Evolutionary conservation across 495 filamentous ascomycete genomes (phyloP).

Genomic region (Aspergillus mulundensis): DNA sequence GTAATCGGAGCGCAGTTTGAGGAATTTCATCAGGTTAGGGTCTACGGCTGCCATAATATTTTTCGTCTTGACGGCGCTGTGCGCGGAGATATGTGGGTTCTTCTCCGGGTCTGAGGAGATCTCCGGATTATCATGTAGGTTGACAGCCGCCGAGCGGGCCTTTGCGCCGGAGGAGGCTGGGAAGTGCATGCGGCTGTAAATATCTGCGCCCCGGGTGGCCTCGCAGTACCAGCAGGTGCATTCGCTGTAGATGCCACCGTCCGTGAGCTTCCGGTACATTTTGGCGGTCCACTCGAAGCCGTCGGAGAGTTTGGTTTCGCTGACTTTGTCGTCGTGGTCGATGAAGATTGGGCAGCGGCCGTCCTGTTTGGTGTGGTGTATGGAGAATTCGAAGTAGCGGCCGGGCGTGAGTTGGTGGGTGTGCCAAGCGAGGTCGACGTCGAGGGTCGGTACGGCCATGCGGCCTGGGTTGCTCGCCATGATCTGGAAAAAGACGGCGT

Average conservation of each 20-base stretch:
- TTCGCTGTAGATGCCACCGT: conserved; percentile 66
- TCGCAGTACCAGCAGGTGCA: conserved; percentile 95
- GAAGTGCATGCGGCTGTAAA: conserved; percentile 43
- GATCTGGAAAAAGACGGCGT: conserved; percentile 63
- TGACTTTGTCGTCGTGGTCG: conserved; percentile 85
- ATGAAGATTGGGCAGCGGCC: conserved; percentile 45
- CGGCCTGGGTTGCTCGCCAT: conserved; percentile 52
- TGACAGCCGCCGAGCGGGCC: conserved; percentile 38
- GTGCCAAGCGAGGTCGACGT: conserved; percentile 83
- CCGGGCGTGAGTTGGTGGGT: conserved; percentile 60
- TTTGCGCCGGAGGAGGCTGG: conserved; percentile 23
- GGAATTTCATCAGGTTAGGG: conserved; percentile 19
- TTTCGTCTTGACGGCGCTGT: conserved; percentile 49
- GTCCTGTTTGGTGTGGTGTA: conserved; percentile 7
- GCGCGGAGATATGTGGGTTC: conserved; percentile 68
- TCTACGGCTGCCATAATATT: conserved; percentile 4
- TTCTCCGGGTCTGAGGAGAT: conserved; percentile 54
- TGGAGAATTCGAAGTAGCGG: conserved; percentile 58
- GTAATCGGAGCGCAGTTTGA: conserved; percentile 58
- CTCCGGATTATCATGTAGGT: conserved; percentile 50
- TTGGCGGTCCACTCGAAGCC: conserved; percentile 74
- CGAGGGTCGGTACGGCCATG: conserved; percentile 74
- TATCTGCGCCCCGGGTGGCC: conserved; percentile 58
- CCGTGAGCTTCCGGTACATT: conserved; percentile 56
- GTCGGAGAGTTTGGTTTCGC: conserved; percentile 54